Evolutionary conservation across 192 early-diverging fungal species (phyloP).

Genomic region (Funneliformis mosseae): DNA sequence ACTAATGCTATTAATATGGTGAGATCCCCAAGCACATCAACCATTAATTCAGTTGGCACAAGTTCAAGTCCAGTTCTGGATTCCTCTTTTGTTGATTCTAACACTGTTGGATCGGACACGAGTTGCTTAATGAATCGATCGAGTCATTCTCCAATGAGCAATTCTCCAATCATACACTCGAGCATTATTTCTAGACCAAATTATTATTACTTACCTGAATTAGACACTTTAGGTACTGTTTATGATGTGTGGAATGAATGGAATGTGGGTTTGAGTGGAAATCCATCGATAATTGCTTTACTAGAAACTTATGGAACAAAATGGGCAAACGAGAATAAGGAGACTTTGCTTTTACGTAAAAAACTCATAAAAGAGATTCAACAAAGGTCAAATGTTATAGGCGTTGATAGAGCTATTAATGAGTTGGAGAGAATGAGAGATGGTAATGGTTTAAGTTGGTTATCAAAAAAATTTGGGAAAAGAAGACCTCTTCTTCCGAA

Average conservation of each 20-base stretch:
- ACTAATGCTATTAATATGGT: not conserved
- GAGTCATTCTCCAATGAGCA: not conserved
- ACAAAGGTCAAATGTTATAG: not conserved
- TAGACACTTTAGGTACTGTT: conserved; percentile 11
- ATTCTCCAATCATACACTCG: not conserved
- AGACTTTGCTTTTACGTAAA: conserved; percentile 1
- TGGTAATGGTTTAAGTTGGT: conserved; percentile 12
- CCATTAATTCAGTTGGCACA: conserved; percentile 9
- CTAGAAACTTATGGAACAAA: conserved; percentile 16
- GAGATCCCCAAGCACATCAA: not conserved
- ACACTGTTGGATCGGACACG: not conserved
- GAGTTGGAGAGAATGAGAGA: conserved; percentile 16
- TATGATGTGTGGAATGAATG: conserved; percentile 34
- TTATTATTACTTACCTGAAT: conserved; percentile 23
- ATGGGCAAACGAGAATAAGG: conserved; percentile 22
- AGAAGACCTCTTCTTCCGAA: not conserved
- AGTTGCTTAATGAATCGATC: not conserved
- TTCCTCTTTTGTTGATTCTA: not conserved
- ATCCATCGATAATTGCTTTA: conserved; percentile 23
- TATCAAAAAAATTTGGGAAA: conserved; percentile 26
- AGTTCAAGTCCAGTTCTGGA: not conserved
- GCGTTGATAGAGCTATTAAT: conserved; percentile 3
- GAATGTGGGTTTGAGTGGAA: conserved; percentile 16
- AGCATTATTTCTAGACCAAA: not conserved
- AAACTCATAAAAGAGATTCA: conserved; percentile 30